phyloP scores from a whole-genome alignment of 768 basidiomycete genomes.

The Russula ochroleuca region DNA sequence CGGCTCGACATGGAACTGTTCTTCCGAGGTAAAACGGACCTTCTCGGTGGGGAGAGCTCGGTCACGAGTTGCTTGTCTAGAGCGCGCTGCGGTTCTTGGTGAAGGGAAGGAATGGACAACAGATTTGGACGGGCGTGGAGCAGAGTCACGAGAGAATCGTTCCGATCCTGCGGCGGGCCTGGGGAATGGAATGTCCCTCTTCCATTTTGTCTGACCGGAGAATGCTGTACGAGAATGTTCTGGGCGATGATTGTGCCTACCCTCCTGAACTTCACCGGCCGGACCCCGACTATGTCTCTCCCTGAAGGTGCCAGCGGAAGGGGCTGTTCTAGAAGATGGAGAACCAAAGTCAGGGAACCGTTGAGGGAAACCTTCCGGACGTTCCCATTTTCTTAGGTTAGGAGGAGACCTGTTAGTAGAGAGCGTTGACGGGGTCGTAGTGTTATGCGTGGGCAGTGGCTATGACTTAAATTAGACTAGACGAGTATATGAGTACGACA shows the following conservation, averaged over 20 bases:
- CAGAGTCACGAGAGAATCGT: constrained; percentile 4
- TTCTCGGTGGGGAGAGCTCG: background rate
- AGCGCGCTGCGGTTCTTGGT: background rate
- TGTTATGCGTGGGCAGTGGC: constrained; percentile 14
- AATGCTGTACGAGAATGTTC: background rate
- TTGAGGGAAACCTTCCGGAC: background rate
- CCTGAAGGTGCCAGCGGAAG: background rate
- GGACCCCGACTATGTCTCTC: constrained; percentile 4
- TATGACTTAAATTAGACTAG: background rate
- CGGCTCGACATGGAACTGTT: background rate
- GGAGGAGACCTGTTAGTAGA: constrained; percentile 4
- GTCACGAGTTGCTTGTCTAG: background rate
- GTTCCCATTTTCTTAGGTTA: constrained; percentile 24
- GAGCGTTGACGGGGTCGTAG: constrained; percentile 8
- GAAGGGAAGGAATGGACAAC: background rate
- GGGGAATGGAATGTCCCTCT: constrained; percentile 12
- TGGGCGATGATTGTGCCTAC: constrained; percentile 1
- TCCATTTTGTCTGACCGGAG: constrained; percentile 12
- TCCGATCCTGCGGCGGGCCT: background rate
- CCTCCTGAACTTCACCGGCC: background rate
- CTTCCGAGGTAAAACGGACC: background rate
- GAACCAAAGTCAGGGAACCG: background rate
- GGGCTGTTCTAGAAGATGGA: background rate
- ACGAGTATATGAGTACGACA: background rate
- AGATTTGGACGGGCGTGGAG: background rate